Conservation (phyloP, 352 stramenopile genomes). For the Phytophthora chlamydospora region DNA sequence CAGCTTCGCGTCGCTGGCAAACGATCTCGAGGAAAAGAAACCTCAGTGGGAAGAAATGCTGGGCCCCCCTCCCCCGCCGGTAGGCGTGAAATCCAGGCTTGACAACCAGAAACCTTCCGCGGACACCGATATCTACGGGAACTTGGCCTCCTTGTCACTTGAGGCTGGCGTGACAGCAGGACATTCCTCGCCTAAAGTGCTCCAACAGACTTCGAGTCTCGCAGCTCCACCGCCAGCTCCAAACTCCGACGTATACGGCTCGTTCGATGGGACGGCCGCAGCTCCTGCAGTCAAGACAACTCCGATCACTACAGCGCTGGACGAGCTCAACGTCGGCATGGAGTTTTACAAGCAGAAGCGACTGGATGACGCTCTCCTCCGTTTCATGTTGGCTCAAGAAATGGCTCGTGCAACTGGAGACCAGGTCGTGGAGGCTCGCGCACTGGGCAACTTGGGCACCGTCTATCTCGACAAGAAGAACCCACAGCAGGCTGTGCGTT, state of each 20-base stretch:
- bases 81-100: slow-evolving; percentile 10
- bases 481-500: slow-evolving; percentile 67
- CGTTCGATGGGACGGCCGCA: slow-evolving; percentile 22
- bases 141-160: slow-evolving; percentile 39
- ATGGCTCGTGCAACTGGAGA: slow-evolving; percentile 51
- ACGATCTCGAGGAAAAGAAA: slow-evolving; percentile 21
- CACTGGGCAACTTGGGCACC: slow-evolving; percentile 78
- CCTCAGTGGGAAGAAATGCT: slow-evolving; percentile 24
- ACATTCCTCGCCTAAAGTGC: slow-evolving; percentile 2
- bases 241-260: slow-evolving; percentile 35
- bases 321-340: slow-evolving; percentile 81
- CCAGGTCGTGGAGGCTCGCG: slow-evolving; percentile 71
- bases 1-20: slow-evolving; percentile 27
- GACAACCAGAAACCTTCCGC: slow-evolving; percentile 2
- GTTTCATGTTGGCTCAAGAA: slow-evolving; percentile 72
- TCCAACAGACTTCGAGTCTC: background rate
- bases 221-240: slow-evolving; percentile 5
- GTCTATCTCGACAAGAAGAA: slow-evolving; percentile 80
- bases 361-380: slow-evolving; percentile 63
- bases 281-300: slow-evolving; percentile 14
- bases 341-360: slow-evolving; percentile 74
- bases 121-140: slow-evolving; percentile 37
- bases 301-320: slow-evolving; percentile 48
- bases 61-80: slow-evolving; percentile 27
- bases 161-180: slow-evolving; percentile 1